Conservation (phyloP, 140 eudicot species). For the Bidens hawaiensis region DNA sequence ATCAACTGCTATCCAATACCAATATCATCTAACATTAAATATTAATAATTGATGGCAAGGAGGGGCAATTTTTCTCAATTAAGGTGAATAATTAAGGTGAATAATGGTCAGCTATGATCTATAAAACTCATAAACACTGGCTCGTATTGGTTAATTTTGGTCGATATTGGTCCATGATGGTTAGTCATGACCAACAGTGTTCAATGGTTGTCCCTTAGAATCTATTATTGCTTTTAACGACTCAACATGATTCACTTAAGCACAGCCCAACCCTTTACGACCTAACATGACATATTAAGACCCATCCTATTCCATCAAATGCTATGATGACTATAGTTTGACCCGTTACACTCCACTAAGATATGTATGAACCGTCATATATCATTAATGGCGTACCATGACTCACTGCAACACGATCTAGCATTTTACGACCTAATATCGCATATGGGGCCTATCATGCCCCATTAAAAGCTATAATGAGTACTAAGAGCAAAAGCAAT, state of each 20-base stretch:
- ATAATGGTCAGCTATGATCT: not conserved
- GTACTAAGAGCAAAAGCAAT: too few species aligned
- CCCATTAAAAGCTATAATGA: not conserved
- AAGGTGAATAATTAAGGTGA: too few species aligned
- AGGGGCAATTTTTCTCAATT: not conserved
- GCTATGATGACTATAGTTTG: not conserved
- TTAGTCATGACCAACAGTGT: not conserved
- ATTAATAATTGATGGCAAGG: too few species aligned
- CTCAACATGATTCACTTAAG: not conserved
- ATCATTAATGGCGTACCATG: not conserved
- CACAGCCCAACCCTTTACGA: not conserved
- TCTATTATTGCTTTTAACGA: not conserved
- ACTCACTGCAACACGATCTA: not conserved
- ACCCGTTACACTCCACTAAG: not conserved
- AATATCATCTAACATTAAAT: too few species aligned
- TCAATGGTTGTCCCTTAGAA: not conserved
- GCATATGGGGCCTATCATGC: not conserved
- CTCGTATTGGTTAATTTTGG: not conserved
- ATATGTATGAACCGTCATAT: not conserved
- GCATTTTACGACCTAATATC: not conserved
- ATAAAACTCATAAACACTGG: not conserved
- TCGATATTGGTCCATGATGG: not conserved
- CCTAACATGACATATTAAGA: not conserved
- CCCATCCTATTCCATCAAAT: not conserved
- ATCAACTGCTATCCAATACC: too few species aligned